Evolutionary conservation across 2,329 filamentous ascomycete genomes (phyloP).

Genomic region (Pleomassaria siparia): DNA sequence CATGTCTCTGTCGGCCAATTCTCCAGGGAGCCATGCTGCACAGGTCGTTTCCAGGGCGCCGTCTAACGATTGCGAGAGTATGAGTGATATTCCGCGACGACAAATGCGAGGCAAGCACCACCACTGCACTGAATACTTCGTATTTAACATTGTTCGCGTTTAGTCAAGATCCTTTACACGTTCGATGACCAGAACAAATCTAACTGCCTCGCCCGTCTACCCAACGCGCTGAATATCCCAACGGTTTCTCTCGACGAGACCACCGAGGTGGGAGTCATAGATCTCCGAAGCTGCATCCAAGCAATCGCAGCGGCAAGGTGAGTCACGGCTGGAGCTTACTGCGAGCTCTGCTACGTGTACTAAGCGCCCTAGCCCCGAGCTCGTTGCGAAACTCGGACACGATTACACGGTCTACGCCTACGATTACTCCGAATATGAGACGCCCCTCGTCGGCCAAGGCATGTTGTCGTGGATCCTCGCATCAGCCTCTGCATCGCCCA

Average conservation of each 20-base stretch:
- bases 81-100: constrained; percentile 39
- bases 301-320: constrained; percentile 69
- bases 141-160: constrained; percentile 21
- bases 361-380: constrained; percentile 72
- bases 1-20: constrained; percentile 38
- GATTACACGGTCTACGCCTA: constrained; percentile 98
- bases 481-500: constrained; percentile 58
- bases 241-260: constrained; percentile 78
- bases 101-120: constrained; percentile 50
- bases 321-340: constrained; percentile 20
- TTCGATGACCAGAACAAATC: constrained; percentile 88
- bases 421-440: constrained; percentile 94
- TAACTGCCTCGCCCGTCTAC: constrained; percentile 85
- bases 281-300: constrained; percentile 83
- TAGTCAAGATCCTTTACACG: constrained; percentile 96
- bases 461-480: constrained; percentile 85
- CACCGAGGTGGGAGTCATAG: constrained; percentile 81
- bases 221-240: constrained; percentile 76
- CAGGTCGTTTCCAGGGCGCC: constrained; percentile 21
- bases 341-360: constrained; percentile 3
- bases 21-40: constrained; percentile 23
- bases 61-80: constrained; percentile 25
- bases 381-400: constrained; percentile 69
- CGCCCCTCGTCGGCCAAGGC: constrained; percentile 90
- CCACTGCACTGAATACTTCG: constrained; percentile 7